Conservation (phyloP, 208 protist species). For the Trypanosoma cruzi region DNA sequence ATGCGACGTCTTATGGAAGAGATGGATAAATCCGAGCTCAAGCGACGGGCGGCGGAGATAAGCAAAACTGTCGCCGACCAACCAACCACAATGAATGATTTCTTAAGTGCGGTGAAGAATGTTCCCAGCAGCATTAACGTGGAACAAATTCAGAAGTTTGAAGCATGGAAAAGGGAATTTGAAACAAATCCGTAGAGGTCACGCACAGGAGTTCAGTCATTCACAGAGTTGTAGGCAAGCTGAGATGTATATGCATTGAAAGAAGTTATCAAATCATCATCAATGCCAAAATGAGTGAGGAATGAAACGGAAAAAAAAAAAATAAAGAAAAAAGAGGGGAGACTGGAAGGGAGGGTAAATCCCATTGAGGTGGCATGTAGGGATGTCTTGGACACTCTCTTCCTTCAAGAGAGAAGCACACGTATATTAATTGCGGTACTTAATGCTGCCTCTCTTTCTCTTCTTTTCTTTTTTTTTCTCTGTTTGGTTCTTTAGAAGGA, state of each 20-base stretch:
- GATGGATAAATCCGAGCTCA: constrained; percentile 68
- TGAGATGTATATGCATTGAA: neutral
- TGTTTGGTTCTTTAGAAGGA: neutral
- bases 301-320: neutral
- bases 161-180: constrained; percentile 90
- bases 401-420: too few species aligned
- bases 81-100: constrained; percentile 87
- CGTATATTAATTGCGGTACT: too few species aligned
- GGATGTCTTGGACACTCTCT: constrained; percentile 1
- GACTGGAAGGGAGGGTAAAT: too few species aligned
- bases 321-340: neutral
- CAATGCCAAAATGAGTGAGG: neutral
- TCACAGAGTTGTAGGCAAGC: neutral
- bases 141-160: constrained; percentile 85
- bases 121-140: constrained; percentile 88
- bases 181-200: constrained; percentile 39
- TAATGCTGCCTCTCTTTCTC: too few species aligned
- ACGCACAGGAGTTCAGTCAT: too few species aligned
- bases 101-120: constrained; percentile 76
- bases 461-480: constrained; percentile 12
- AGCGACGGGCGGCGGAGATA: constrained; percentile 79
- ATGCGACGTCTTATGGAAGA: constrained; percentile 90
- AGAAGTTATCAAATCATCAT: neutral
- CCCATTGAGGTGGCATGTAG: too few species aligned
- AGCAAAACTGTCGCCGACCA: constrained; percentile 77